Percentiles rank a stretch among this genome's conserved stretches.
Conservation (phyloP, 495 filamentous ascomycete genomes). For the Penicillium macrosclerotiorum region DNA sequence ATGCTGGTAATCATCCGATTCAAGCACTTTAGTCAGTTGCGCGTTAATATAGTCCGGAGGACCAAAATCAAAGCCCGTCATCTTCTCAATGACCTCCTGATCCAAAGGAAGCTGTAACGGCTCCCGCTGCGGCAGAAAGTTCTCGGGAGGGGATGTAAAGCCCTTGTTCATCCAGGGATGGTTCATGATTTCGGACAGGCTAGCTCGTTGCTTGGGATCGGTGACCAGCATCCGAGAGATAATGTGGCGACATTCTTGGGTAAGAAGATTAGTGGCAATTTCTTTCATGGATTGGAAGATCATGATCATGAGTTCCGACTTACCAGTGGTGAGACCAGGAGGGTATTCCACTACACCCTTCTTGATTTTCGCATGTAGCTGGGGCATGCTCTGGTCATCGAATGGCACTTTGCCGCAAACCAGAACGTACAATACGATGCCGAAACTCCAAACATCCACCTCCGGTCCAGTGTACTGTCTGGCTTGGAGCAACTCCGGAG, state of each 20-base stretch:
- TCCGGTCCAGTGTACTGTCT: constrained; percentile 94
- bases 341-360: constrained; percentile 96
- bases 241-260: constrained; percentile 83
- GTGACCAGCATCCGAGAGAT: constrained; percentile 97
- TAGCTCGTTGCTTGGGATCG: constrained; percentile 83
- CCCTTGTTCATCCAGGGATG: constrained; percentile 98
- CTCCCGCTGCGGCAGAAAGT: constrained; percentile 80
- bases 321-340: constrained; percentile 84
- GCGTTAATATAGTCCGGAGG: constrained; percentile 74
- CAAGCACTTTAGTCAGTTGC: constrained; percentile 79
- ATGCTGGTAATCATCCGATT: constrained; percentile 87
- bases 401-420: constrained; percentile 99
- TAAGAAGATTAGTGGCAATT: background rate
- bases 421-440: constrained; percentile 96
- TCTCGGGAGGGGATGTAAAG: constrained; percentile 81
- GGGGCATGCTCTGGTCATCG: constrained; percentile 98
- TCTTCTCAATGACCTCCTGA: constrained; percentile 76
- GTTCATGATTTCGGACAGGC: constrained; percentile 86
- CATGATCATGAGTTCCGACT: constrained; percentile 23
- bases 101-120: constrained; percentile 85
- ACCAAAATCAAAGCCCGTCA: constrained; percentile 99
- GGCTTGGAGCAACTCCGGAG: constrained; percentile 90
- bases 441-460: constrained; percentile 99
- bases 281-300: background rate
- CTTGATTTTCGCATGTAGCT: constrained; percentile 98